Base-by-base conservation (phyloP, 768 basidiomycete species). In the Lepiota subincarnata region DNA sequence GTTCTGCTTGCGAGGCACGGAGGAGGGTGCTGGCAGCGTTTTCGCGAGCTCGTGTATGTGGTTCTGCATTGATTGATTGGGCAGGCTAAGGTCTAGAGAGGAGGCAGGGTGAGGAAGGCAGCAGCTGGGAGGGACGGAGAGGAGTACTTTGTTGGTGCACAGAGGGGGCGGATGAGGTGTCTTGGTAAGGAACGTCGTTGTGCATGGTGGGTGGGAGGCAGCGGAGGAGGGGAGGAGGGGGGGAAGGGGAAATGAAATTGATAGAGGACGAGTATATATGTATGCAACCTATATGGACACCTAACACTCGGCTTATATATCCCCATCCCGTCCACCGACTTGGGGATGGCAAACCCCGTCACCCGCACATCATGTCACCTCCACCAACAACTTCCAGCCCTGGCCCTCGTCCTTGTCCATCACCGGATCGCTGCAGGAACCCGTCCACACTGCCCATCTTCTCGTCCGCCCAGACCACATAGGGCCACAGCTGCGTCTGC, bases 1-100 rank as follows among this genome's bases (percentile, higher is more conserved):
- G 66, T 95, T 95, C 71, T 94, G 92, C 67, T 92, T 92, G 53
- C 92, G 75, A 5, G 90, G 88, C n/a, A 89, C 87, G 0, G 90
- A 87, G 54, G 92, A 75, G 7, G 90, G 88, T n/a, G 89, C 87
- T 0, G 90, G 87, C 0, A 89, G 78, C 0, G 84, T 80, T 73
- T 87, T 88, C 49, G 86, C 85, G 35, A 88, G 79, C 63, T 91
- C 88, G 62, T 89, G 86, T 50, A 89, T 86, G 69, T 90, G 87
- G 61, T 83, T 88, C 74, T 91, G 89, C 62, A 88, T 78, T 41
- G 83, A 77, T 55, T 79, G 81, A 6, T 78, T 81, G 18, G 87
- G 80, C 48, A 88, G 75, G 48, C 77, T 71, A 60, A 86, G 79
- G 60, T 78, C 86, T 86, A 64, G 41, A 47, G 58, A 26, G 16